Percentiles rank a stretch among this genome's conserved stretches.
Evolutionary conservation across 129 eudicot species (phyloP).

Genomic region (Tanacetum coccineum): DNA sequence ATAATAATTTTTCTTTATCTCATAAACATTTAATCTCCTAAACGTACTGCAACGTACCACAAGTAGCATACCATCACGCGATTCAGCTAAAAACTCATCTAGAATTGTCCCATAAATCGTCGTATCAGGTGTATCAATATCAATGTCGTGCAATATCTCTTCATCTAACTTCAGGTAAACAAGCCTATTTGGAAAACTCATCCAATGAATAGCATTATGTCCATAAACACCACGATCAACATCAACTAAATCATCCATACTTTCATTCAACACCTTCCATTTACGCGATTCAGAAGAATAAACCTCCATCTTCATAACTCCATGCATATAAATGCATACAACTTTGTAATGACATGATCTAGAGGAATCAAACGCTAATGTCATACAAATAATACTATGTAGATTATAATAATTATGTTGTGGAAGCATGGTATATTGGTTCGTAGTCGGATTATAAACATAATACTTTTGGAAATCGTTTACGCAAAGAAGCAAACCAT

Average conservation of each 20-base stretch:
- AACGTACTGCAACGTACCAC: slow-evolving; percentile 30
- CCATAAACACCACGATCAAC: slow-evolving; percentile 34
- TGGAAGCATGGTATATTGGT: slow-evolving; percentile 22
- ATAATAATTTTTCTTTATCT: slow-evolving; percentile 30
- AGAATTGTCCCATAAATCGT: slow-evolving; percentile 24
- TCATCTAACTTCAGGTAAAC: slow-evolving; percentile 24
- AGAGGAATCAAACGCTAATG: slow-evolving; percentile 35
- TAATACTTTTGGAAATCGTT: slow-evolving; percentile 28
- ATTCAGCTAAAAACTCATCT: slow-evolving; percentile 33
- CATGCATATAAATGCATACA: slow-evolving; percentile 21
- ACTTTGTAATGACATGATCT: slow-evolving; percentile 31
- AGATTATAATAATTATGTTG: slow-evolving; percentile 23
- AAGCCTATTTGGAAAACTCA: slow-evolving; percentile 32
- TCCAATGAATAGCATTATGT: slow-evolving; percentile 35
- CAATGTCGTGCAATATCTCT: slow-evolving; percentile 20
- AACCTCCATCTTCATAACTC: slow-evolving; percentile 25
- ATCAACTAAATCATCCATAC: slow-evolving; percentile 32
- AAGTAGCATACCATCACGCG: slow-evolving; percentile 34
- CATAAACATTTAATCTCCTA: slow-evolving; percentile 33
- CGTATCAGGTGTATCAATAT: slow-evolving; percentile 31
- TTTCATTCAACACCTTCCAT: slow-evolving; percentile 24
- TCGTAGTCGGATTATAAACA: slow-evolving; percentile 37
- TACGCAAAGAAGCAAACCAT: slow-evolving; percentile 35
- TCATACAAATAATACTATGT: slow-evolving; percentile 25
- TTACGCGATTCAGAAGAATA: slow-evolving; percentile 26